Evolutionary conservation across 805 yeast genomes (phyloP), one percentile per base, ranked within the genome.

Genomic region (Candida stauntonica): DNA sequence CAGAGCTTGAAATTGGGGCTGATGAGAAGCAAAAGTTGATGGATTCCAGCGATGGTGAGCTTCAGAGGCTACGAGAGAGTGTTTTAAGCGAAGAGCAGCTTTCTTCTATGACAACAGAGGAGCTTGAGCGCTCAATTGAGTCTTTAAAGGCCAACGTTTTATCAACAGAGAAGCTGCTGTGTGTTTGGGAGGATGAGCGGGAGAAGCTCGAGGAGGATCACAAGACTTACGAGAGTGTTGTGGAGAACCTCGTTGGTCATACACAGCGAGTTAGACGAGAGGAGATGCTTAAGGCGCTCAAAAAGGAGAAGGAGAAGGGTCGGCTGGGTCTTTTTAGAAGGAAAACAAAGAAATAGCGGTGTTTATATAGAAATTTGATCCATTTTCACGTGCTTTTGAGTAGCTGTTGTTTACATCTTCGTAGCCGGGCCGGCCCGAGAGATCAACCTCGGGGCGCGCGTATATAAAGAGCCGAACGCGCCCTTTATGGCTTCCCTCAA

Each of bases 191-290:
- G 34, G 59, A 71, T 44, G 66, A 72, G 42, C 65, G 72, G 33
- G 56, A 58, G 26, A 77, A 70, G 7, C 61, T 80, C 15, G 65
- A 65, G 40, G 72, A 68, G 30, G 94, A 88, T 57, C 83, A 85
- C 51, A 74, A 73, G 24, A 76, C 89, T 13, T 88, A 81, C 55
- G 95, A 91, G 50, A 72, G 81, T 3, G 95, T 93, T 48, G 88
- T 93, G 29, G 95, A 87, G 55, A 88, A 86, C 51, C 64, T 89
- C 50, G 85, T 89, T 13, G 97, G 95, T 7, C 88, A 89, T 57
- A 84, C 95, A 6, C 96, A 93, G 59, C 76, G 86, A 51, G 51
- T 83, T 35, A 73, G 84, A 50, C 68, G 91, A 39, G 67, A 63
- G 40, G 72, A 68, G 47, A 58, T 65, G 13, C 61, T 66, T 29